Conservation (phyloP, 352 stramenopile genomes). For the Stramenopiles sp. region DNA sequence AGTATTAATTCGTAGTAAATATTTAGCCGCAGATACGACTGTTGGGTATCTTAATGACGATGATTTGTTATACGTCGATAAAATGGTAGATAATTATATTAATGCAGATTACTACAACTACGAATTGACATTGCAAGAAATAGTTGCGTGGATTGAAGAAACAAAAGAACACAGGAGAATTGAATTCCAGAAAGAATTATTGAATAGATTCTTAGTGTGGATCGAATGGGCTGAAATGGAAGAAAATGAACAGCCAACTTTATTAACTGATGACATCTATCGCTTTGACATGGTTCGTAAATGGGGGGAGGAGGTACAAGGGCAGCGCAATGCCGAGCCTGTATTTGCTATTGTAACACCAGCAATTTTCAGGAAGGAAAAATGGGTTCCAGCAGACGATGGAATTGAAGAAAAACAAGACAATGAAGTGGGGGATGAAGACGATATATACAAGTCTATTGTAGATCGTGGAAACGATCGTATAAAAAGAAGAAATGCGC, state of each 20-base stretch:
- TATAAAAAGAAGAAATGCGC: not conserved
- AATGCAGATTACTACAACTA: not conserved
- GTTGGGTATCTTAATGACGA: not conserved
- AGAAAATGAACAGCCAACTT: not conserved
- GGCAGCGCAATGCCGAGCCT: not conserved
- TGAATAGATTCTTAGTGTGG: not conserved
- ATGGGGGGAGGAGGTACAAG: not conserved
- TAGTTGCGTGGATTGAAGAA: not conserved
- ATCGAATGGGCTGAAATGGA: not conserved
- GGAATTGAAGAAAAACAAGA: not conserved
- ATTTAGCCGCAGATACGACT: not conserved
- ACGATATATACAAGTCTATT: not conserved
- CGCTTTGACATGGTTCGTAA: not conserved
- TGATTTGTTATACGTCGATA: not conserved
- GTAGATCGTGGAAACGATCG: not conserved
- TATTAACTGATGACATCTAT: not conserved
- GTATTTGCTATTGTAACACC: not conserved
- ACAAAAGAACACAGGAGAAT: not conserved
- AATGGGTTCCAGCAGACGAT: not conserved
- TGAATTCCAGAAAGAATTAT: not conserved
- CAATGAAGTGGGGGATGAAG: not conserved
- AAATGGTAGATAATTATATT: not conserved
- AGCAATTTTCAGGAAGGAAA: not conserved
- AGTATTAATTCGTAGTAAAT: not conserved
- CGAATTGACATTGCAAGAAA: not conserved